Evolutionary conservation across 257 asterid genomes (phyloP).

Genomic region (Solanum gracilifrons): DNA sequence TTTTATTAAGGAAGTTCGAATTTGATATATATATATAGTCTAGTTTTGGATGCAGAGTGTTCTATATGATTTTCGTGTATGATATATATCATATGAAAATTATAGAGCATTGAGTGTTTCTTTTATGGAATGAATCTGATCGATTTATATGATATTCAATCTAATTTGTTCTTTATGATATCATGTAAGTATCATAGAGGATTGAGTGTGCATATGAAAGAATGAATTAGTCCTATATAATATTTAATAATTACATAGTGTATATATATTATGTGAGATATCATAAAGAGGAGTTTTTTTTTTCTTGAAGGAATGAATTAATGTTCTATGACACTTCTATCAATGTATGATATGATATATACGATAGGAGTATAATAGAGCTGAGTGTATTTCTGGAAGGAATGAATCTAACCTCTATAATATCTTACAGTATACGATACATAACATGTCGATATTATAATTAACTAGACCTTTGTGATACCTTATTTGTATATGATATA

Average conservation of each 20-base stretch:
- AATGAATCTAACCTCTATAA: background rate
- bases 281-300: background rate
- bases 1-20: background rate
- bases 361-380: too few species aligned
- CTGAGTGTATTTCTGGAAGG: background rate
- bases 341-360: too few species aligned
- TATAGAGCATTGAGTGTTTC: background rate
- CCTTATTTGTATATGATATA: too few species aligned
- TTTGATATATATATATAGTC: too few species aligned
- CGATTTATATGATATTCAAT: background rate
- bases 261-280: background rate
- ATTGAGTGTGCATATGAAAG: background rate
- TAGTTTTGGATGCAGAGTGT: background rate
- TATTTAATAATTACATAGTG: background rate
- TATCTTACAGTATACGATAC: background rate
- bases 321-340: background rate
- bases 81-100: background rate
- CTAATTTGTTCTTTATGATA: background rate
- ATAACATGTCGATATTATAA: too few species aligned
- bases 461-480: background rate
- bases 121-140: background rate
- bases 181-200: background rate
- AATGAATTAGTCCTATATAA: too few species aligned
- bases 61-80: background rate
- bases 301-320: background rate